These are phyloP conservation scores for Tulasnella sp. DNA, from an alignment of 768 basidiomycete species.

Conservation along the genomic window DNA sequence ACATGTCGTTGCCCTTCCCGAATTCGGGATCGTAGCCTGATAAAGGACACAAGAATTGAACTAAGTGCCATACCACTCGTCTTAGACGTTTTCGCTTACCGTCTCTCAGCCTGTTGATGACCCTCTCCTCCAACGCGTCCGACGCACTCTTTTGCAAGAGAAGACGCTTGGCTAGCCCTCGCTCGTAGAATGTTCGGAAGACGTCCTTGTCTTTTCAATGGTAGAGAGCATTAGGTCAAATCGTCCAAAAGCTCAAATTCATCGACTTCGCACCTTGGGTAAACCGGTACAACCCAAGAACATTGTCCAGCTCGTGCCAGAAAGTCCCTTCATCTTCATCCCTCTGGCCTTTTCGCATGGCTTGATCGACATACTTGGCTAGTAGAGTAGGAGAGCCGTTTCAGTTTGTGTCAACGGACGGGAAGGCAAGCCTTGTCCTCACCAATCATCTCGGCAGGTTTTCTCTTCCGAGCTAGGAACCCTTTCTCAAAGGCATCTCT, in stretches of 20 bases:
- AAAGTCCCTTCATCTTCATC: conserved; percentile 55
- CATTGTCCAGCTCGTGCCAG: conserved; percentile 53
- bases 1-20: conserved; percentile 90
- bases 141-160: conserved; percentile 78
- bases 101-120: conserved; percentile 80
- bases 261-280: conserved; percentile 45
- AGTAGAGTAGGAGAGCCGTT: not conserved
- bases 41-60: not conserved
- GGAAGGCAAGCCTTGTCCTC: not conserved
- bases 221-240: not conserved
- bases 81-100: conserved; percentile 38
- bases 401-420: not conserved
- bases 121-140: conserved; percentile 75
- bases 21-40: conserved; percentile 94
- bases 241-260: not conserved
- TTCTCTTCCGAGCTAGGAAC: conserved; percentile 63
- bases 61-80: not conserved
- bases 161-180: conserved; percentile 77
- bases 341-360: conserved; percentile 82
- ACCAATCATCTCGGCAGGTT: conserved; percentile 80
- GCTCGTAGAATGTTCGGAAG: conserved; percentile 87
- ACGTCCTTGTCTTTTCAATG: conserved; percentile 69
- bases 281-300: conserved; percentile 69
- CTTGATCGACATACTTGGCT: conserved; percentile 81
- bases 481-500: conserved; percentile 63